phyloP scores from a whole-genome alignment of 2,329 filamentous ascomycete genomes.

The Venturia effusa region DNA sequence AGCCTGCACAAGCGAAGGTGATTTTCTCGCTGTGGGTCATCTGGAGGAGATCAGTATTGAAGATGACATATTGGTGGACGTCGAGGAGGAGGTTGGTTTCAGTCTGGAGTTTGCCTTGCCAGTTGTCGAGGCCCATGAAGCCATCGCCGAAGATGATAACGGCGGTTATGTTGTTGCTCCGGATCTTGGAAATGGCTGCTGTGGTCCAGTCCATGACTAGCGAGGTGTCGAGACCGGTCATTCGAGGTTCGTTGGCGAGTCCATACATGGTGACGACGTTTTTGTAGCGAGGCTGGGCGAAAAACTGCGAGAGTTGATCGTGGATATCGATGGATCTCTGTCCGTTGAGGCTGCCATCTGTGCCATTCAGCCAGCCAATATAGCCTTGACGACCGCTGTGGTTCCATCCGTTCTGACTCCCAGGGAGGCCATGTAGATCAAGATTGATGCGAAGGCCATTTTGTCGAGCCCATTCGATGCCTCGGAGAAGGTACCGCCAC shows the following conservation, averaged over 20 bases:
- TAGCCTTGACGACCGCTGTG: constrained; percentile 75
- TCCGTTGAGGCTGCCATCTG: constrained; percentile 65
- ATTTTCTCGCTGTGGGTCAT: constrained; percentile 76
- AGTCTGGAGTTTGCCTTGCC: constrained; percentile 70
- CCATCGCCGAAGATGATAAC: constrained; percentile 86
- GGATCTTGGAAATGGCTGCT: constrained; percentile 60
- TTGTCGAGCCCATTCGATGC: constrained; percentile 87
- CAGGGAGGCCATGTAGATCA: constrained; percentile 83
- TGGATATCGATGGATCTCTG: constrained; percentile 81
- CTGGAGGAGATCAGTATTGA: constrained; percentile 79
- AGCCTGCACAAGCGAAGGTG: constrained; percentile 75
- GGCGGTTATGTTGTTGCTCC: constrained; percentile 61
- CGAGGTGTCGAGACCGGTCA: constrained; percentile 53
- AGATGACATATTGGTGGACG: constrained; percentile 97
- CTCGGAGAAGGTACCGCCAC: constrained; percentile 88
- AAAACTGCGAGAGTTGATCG: constrained; percentile 79
- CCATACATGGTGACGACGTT: constrained; percentile 91
- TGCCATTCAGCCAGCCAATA: constrained; percentile 87
- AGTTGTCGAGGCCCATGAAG: constrained; percentile 82
- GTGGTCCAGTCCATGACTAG: constrained; percentile 72
- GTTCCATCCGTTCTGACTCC: constrained; percentile 96
- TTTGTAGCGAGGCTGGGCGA: constrained; percentile 83
- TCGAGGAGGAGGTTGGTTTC: constrained; percentile 74
- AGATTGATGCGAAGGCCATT: constrained; percentile 88
- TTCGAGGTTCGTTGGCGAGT: constrained; percentile 85